phyloP scores from a whole-genome alignment of 2,329 filamentous ascomycete species.

The Xylaria sp. region DNA sequence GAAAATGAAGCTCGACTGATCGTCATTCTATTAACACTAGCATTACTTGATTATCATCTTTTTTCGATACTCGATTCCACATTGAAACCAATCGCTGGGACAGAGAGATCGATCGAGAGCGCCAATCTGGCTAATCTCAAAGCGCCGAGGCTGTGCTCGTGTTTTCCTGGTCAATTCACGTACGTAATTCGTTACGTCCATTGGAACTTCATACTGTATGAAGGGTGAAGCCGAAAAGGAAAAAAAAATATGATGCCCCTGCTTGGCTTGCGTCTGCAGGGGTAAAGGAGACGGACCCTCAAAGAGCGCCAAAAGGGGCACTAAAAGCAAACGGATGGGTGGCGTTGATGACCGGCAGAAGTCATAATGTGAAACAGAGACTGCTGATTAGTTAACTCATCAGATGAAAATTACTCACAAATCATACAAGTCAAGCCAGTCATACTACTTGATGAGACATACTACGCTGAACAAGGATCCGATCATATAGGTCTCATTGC shows the following conservation, averaged over 20 bases:
- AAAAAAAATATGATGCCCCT: constrained; percentile 11
- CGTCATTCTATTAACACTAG: not conserved
- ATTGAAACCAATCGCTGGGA: not conserved
- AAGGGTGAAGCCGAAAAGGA: constrained; percentile 5
- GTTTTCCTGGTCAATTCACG: not conserved
- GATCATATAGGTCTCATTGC: not conserved
- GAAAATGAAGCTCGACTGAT: not conserved
- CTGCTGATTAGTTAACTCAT: constrained; percentile 7
- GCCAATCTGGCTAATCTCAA: not conserved
- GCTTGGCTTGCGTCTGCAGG: constrained; percentile 23
- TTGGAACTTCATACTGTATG: constrained; percentile 7
- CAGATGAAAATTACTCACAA: not conserved
- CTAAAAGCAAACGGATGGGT: constrained; percentile 9
- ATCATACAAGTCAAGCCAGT: too few relatives aligned
- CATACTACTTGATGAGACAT: not conserved
- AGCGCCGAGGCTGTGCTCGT: not conserved
- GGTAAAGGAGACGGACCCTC: constrained; percentile 22
- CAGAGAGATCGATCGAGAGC: not conserved
- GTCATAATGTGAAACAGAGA: constrained; percentile 31
- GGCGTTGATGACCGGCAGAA: constrained; percentile 21
- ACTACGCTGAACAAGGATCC: constrained; percentile 2
- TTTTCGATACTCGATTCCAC: not conserved
- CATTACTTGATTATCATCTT: not conserved
- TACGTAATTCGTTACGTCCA: constrained; percentile 7
- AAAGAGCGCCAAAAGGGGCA: not conserved